Base-by-base conservation (phyloP, 495 filamentous ascomycete genomes). In the Penicillium riverlandense region DNA sequence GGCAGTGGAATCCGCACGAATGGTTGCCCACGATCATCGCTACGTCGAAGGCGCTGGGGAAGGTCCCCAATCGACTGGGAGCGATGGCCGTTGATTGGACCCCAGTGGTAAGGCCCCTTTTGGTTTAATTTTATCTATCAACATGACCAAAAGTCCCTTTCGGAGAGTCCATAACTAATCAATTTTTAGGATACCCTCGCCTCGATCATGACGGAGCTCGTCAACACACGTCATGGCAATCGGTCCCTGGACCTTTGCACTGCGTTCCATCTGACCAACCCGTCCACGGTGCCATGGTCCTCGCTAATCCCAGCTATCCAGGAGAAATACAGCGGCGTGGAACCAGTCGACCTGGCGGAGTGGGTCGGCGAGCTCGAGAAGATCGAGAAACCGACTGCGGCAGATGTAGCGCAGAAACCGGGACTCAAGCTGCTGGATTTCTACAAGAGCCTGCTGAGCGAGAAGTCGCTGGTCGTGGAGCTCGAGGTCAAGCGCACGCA, bases 21-120 rank as follows among this genome's bases (percentile, higher is more conserved):
- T 71, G 66, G 66, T 35, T 67, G 7, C 60, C 63, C 0, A 52
- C 61, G 1, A 43, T 71, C n/a, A 48, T 71, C n/a, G 43, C 51
- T 11, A 62, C 62, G 1, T 68, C 64, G 0, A 54, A 56, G 41
- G 38, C 47, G 1, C 46, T 63, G 29, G 51, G 58, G 3, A 49
- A 53, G 43, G 44, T 63, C 11, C 54, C 60, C 2, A 47, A 46
- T 7, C 14, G 14, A 11, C 37, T 58, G 6, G 60, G 55, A 2
- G 44, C 55, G 0, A 50, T 48, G 35, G 14, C 40, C 0, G 58
- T 63, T 8, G 53, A 58, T 40, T 61, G 58, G 53, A 43, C 59
- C 0, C 53, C 57, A 8, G 53, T 63, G 37, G 55, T 60, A 47
- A 50, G 57, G 38, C 12, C 11, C 28, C 12, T 9, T 29, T 4